Conservation (phyloP, 2,329 filamentous ascomycete genomes). For the Trichoderma endophyticum region DNA sequence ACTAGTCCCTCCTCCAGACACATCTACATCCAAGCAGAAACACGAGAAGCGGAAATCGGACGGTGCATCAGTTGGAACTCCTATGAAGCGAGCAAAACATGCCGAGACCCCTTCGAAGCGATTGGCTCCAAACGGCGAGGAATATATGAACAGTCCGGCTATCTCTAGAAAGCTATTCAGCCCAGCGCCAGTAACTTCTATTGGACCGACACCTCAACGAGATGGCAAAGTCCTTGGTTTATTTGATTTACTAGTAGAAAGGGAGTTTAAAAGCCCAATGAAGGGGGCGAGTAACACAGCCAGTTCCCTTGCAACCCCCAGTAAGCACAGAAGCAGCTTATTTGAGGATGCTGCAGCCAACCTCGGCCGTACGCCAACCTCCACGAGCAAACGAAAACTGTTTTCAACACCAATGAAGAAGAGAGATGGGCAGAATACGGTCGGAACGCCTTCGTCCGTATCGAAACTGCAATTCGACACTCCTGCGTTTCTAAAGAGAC, state of each 20-base stretch:
- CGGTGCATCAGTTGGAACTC: slow-evolving; percentile 40
- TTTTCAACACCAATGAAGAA: slow-evolving; percentile 64
- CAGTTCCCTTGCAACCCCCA: slow-evolving; percentile 43
- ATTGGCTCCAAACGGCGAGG: slow-evolving; percentile 33
- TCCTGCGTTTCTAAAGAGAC: slow-evolving; percentile 63
- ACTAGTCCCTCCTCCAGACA: slow-evolving; percentile 37
- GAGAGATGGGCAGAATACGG: slow-evolving; percentile 37
- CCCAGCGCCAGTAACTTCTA: slow-evolving; percentile 54
- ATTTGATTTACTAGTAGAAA: slow-evolving; percentile 65
- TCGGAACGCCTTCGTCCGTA: slow-evolving; percentile 47
- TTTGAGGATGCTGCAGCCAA: slow-evolving; percentile 31
- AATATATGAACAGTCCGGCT: slow-evolving; percentile 54
- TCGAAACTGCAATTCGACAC: slow-evolving; percentile 63
- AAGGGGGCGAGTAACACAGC: slow-evolving; percentile 31
- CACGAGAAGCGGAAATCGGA: slow-evolving; percentile 43
- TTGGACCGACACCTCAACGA: slow-evolving; percentile 77
- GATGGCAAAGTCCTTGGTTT: slow-evolving; percentile 74
- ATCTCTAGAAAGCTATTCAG: slow-evolving; percentile 59
- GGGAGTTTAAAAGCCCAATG: slow-evolving; percentile 49
- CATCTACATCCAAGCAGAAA: slow-evolving; percentile 30
- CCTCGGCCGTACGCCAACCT: slow-evolving; percentile 50
- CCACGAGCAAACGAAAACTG: slow-evolving; percentile 57
- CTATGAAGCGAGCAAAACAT: slow-evolving; percentile 50
- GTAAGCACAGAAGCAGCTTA: slow-evolving; percentile 37
- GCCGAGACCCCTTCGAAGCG: slow-evolving; percentile 47